phyloP scores from a whole-genome alignment of 441 rosid species.

The Theobroma grandiflorum region DNA sequence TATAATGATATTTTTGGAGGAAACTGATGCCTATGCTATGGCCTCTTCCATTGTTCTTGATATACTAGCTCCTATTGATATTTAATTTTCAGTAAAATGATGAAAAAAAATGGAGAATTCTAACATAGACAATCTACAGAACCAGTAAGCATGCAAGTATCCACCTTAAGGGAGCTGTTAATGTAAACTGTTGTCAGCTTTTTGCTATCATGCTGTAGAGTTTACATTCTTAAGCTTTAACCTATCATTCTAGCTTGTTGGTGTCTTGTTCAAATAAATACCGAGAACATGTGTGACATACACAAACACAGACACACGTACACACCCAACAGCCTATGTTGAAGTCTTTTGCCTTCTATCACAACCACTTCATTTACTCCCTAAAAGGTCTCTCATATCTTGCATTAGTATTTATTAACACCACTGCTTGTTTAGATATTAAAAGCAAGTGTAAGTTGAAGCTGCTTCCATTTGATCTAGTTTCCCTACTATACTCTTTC shows the following conservation, averaged over 20 bases:
- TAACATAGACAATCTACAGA: neutral
- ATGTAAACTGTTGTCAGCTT: neutral
- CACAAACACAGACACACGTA: neutral
- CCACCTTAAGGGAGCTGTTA: neutral
- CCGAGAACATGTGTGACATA: neutral
- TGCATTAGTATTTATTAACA: slow-evolving; percentile 8
- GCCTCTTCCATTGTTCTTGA: neutral
- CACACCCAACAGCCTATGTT: neutral
- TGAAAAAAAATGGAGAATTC: slow-evolving; percentile 4
- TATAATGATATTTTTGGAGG: neutral
- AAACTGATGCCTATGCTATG: neutral
- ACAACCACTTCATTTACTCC: neutral
- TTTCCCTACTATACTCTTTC: slow-evolving; percentile 3
- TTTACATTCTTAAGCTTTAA: neutral
- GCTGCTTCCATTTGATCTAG: neutral
- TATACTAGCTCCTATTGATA: neutral
- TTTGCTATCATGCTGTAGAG: neutral
- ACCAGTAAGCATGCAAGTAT: neutral
- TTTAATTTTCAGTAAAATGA: slow-evolving; percentile 6
- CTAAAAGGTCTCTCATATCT: neutral
- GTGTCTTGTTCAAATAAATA: slow-evolving; percentile 18
- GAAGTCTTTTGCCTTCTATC: neutral
- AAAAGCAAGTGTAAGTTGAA: neutral
- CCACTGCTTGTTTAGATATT: neutral
- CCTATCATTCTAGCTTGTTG: neutral